Conservation (phyloP, 306 rosid genomes). For the Elaeagnus macrophylla region DNA sequence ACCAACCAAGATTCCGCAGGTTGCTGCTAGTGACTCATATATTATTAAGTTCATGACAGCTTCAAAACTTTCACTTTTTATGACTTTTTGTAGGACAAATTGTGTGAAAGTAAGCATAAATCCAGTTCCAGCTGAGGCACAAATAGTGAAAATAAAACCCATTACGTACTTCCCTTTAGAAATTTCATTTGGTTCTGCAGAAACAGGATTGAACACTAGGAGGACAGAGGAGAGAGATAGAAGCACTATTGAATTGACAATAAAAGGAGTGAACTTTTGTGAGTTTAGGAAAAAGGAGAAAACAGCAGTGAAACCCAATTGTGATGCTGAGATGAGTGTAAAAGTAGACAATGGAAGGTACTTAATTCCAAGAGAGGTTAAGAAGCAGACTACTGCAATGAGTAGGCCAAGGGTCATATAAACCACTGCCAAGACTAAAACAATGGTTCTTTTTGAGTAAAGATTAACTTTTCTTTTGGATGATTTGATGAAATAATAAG, state of each 20-base stretch:
- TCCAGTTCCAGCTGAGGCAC: constrained; percentile 29
- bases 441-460: constrained; percentile 8
- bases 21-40: constrained; percentile 25
- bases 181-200: not conserved
- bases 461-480: not conserved
- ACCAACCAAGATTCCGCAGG: constrained; percentile 24
- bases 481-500: constrained; percentile 10
- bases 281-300: constrained; percentile 51
- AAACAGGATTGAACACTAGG: constrained; percentile 23
- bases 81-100: constrained; percentile 16
- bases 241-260: constrained; percentile 42
- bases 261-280: constrained; percentile 39
- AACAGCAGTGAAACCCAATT: constrained; percentile 40
- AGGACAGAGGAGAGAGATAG: constrained; percentile 44
- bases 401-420: constrained; percentile 29
- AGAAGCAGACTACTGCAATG: constrained; percentile 9
- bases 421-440: constrained; percentile 7
- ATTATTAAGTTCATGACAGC: constrained; percentile 26
- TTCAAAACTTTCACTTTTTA: constrained; percentile 25
- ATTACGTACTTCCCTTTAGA: constrained; percentile 25
- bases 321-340: constrained; percentile 34
- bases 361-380: constrained; percentile 26
- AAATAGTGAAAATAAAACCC: constrained; percentile 42
- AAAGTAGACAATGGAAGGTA: constrained; percentile 43
- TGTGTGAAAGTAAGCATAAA: constrained; percentile 27